Evolutionary conservation across 2,329 filamentous ascomycete species (phyloP), one percentile per base, ranked within the genome.

Genomic region (Colletotrichum incanum): DNA sequence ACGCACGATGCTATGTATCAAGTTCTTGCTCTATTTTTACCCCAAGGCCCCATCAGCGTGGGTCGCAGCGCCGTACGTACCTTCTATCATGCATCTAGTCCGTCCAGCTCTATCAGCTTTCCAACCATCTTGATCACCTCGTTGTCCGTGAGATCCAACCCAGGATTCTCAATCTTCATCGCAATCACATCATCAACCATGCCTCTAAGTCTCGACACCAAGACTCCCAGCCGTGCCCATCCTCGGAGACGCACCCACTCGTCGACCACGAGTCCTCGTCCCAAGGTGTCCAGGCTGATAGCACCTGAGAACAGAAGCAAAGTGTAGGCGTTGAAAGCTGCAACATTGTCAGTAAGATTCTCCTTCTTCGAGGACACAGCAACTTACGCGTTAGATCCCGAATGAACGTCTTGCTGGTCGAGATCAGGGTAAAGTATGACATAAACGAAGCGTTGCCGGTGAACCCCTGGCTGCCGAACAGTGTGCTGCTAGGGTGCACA

Each of bases 181-280:
- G 93, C 93, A 77, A 99, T 89, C 73, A 97, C 87, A 75, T 92
- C 90, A 84, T 99, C 96, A 65, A 99, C 87, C 91, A 98, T 93
- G 69, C 91, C 91, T 74, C 96, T 88, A 75, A 99, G 82, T 74
- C 96, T 87, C 56, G 93, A 93, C 3, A 98, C 93, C 76, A 99
- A 82, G 16, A 98, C 96, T 39, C 96, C 96, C 74, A 99, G 96
- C 58, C 96, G 90, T 1, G 96, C 96, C 96, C 96, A 99, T 0
- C 96, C 96, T 31, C 94, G 89, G 41, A 99, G 84, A 45, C 87
- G 82, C 65, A 98, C 85, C 96, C 96, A 98, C 63, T 94, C 95
- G 82, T 98, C 96, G 4, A 99, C 94, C 3, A 98, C 85, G 23
- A 99, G 84, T 0, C 96, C 96, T 28, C 95, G 87, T 7, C 96